phyloP scores from a whole-genome alignment of 495 filamentous ascomycete genomes.

The Achaetomiella virescens region DNA sequence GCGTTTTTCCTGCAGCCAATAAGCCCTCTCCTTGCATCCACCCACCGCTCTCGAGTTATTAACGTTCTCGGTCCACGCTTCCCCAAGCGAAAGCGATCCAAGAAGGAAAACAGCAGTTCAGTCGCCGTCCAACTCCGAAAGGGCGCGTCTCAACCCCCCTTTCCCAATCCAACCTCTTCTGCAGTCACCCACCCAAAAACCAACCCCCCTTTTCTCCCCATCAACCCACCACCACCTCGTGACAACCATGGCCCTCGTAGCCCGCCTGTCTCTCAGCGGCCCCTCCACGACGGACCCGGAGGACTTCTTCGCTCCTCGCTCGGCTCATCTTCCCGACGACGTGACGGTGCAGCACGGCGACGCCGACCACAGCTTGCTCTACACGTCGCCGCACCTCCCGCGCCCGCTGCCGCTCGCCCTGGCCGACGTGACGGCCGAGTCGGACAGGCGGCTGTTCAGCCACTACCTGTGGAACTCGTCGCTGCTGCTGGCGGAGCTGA shows the following conservation, averaged over 20 bases:
- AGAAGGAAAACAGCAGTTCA: no score
- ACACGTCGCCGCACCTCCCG: conserved; percentile 53
- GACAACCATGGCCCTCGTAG: conserved; percentile 39
- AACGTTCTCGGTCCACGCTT: no score
- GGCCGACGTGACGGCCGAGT: conserved; percentile 50
- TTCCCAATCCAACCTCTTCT: no score
- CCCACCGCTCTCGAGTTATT: no score
- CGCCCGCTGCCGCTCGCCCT: conserved; percentile 41
- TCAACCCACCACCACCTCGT: neutral
- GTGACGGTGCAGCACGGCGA: conserved; percentile 69
- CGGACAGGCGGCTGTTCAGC: conserved; percentile 61
- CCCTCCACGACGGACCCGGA: conserved; percentile 42
- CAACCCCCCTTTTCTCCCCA: no score
- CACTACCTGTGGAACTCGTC: conserved; percentile 87
- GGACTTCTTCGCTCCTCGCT: conserved; percentile 61
- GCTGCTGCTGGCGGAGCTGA: conserved; percentile 61
- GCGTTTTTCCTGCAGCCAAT: no score
- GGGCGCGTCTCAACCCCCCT: no score
- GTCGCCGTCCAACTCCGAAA: no score
- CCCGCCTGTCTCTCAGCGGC: conserved; percentile 36
- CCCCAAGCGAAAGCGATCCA: no score
- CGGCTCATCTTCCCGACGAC: conserved; percentile 71
- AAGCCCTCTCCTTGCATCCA: no score
- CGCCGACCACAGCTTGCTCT: conserved; percentile 57
- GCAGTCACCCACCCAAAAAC: neutral